Conservation (phyloP, 2,329 filamentous ascomycete genomes). For the Chaetothyriales sp. region DNA sequence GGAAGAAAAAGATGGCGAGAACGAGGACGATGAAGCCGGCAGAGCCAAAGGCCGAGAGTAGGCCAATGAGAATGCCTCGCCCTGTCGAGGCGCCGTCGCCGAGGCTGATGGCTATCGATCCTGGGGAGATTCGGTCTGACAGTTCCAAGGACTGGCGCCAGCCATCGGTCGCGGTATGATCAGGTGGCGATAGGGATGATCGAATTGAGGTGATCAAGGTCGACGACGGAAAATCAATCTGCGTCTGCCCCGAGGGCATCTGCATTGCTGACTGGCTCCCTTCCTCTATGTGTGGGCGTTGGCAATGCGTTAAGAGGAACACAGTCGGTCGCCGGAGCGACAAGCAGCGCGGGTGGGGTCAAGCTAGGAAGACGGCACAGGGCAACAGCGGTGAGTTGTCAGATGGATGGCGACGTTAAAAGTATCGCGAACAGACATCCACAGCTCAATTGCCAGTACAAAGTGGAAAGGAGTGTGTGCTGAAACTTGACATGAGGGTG, state of each 20-base stretch:
- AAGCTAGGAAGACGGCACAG: background rate
- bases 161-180: slow-evolving; percentile 2
- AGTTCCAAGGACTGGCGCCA: slow-evolving; percentile 7
- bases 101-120: slow-evolving; percentile 22
- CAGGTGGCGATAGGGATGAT: slow-evolving; percentile 1
- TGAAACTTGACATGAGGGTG: background rate
- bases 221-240: slow-evolving; percentile 13
- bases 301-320: background rate
- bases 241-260: slow-evolving; percentile 10
- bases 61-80: slow-evolving; percentile 81
- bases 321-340: slow-evolving; percentile 7
- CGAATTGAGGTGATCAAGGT: slow-evolving; percentile 12
- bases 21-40: slow-evolving; percentile 71
- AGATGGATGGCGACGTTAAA: background rate
- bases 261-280: slow-evolving; percentile 10
- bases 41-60: slow-evolving; percentile 86
- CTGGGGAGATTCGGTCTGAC: slow-evolving; percentile 8
- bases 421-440: background rate
- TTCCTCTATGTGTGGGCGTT: background rate
- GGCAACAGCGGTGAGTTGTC: background rate
- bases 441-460: background rate
- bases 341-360: background rate
- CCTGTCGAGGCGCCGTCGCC: slow-evolving; percentile 42
- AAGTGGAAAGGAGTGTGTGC: background rate
- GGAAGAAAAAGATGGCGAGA: slow-evolving; percentile 77